phyloP scores from a whole-genome alignment of 2,329 filamentous ascomycete species.

The Magnaporthiopsis rhizophila region DNA sequence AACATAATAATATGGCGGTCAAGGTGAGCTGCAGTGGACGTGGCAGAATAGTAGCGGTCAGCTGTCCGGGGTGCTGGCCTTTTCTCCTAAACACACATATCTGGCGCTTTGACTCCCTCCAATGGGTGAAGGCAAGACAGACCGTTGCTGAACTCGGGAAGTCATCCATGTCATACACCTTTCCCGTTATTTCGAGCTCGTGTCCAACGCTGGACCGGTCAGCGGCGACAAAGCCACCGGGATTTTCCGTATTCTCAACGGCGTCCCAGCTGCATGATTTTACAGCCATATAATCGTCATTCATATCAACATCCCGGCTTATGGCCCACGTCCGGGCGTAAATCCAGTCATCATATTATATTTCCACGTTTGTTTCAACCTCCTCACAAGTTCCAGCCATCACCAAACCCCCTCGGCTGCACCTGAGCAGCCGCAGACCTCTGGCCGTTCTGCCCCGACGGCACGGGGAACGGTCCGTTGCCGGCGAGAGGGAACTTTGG shows the following conservation, averaged over 20 bases:
- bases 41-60: too few relatives aligned
- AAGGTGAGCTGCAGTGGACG: too few relatives aligned
- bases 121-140: too few relatives aligned
- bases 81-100: too few relatives aligned
- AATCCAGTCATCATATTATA: background rate
- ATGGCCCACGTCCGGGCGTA: background rate
- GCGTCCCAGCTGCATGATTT: too few relatives aligned
- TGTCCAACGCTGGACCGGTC: background rate
- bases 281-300: background rate
- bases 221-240: too few relatives aligned
- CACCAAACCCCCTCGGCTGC: background rate
- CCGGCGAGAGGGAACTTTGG: conserved; percentile 24
- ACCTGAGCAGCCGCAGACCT: background rate
- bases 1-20: too few relatives aligned
- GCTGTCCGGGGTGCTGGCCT: too few relatives aligned
- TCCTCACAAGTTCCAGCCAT: background rate
- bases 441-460: conserved; percentile 21
- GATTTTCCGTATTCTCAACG: too few relatives aligned
- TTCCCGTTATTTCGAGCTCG: background rate
- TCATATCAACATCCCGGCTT: background rate
- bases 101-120: too few relatives aligned
- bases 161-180: background rate
- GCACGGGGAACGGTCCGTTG: conserved; percentile 25
- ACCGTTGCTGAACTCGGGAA: background rate
- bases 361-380: background rate